Conservation (phyloP, 495 filamentous ascomycete species). For the Podospora anserina region DNA sequence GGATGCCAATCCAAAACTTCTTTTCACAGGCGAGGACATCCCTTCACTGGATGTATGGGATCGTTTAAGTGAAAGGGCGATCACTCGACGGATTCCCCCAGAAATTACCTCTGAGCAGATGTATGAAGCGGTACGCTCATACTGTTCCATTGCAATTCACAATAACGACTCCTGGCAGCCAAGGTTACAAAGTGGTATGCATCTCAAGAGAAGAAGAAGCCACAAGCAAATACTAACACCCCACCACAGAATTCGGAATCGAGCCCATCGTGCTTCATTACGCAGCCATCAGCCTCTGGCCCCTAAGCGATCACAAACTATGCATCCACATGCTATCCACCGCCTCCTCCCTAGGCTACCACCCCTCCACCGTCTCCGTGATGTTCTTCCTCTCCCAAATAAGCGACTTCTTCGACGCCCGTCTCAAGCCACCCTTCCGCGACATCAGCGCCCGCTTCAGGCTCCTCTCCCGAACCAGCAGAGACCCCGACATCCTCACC, state of each 20-base stretch:
- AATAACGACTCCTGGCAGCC: background rate
- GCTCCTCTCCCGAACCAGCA: constrained; percentile 8
- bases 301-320: constrained; percentile 1
- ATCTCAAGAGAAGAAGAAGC: background rate
- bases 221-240: background rate
- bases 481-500: constrained; percentile 24
- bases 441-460: constrained; percentile 12
- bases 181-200: background rate
- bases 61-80: background rate
- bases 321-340: constrained; percentile 28
- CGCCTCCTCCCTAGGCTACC: constrained; percentile 26
- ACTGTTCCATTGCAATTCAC: background rate
- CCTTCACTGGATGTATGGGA: background rate
- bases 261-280: constrained; percentile 13
- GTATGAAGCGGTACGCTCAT: background rate
- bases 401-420: background rate
- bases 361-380: constrained; percentile 27
- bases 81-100: background rate
- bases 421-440: background rate
- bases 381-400: constrained; percentile 8
- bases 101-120: background rate
- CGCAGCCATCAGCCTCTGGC: constrained; percentile 16
- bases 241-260: background rate
- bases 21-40: background rate
- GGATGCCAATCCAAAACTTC: background rate